Evolutionary conservation across 2,329 filamentous ascomycete species (phyloP), one percentile per base, ranked within the genome.

Genomic region (Emergomyces orientalis): DNA sequence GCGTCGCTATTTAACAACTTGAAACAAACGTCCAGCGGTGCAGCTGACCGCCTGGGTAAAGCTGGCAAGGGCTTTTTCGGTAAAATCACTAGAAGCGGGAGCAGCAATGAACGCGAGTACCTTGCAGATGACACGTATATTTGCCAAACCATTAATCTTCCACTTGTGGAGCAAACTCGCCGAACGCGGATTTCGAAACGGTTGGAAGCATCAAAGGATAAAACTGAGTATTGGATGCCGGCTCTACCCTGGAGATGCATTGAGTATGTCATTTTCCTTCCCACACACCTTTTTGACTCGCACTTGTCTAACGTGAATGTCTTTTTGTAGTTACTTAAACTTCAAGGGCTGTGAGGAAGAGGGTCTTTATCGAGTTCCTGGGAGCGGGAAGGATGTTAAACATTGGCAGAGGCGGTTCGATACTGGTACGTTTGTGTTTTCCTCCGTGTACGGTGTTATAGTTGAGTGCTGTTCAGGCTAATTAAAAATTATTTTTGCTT

Each of bases 201-300:
- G 37, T 79, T 97, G 52, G 90, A 95, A 71, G 86, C 89, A 65
- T 96, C 92, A 11, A 85, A 88, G 65, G 93, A 97, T 72, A 97
- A 97, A 80, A 97, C 93, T 0, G 93, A 97, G 72, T 97, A 95
- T 72, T 97, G 93, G 93, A 96, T 97, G 92, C 93, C 93, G 14
- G 90, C 91, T 7, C 87, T 97, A 63, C 92, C 93, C 0, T 97
- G 93, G 89, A 84, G 93, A 66, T 95, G 91, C 63, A 97, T 97
- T 67, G 93, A 97, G 81, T 86, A 77, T 72, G 82, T 78, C 45
- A 6, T 6, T 41, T 17, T 27, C 22, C 25, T 49, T 14, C 6
- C n/a, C 11, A 49, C 1, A 14, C 2, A 30, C 41, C n/a, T 11
- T 39, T 7, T 34, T 37, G 19, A 13, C 59, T 56, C 32, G 1